Percentiles rank a stretch among this genome's conserved stretches.
These are phyloP conservation scores for Polyporus arcularius DNA, from an alignment of 768 basidiomycete genomes.

Conservation along the genomic window DNA sequence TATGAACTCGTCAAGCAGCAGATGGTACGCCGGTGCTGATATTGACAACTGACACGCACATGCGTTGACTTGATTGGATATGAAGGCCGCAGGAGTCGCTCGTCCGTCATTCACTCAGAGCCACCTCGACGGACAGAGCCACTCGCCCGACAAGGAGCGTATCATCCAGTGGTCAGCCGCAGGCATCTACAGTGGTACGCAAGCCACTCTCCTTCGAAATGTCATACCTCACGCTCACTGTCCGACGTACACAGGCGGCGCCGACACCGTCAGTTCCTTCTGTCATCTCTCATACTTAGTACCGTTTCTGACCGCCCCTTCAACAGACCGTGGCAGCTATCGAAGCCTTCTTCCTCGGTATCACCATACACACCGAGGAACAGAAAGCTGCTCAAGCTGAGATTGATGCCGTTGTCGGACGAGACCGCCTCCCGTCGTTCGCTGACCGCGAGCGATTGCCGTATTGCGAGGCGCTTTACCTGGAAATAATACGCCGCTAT, in stretches of 20 bases:
- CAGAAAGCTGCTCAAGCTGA: conserved; percentile 39
- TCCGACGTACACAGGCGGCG: conserved; percentile 22
- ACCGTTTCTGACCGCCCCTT: background rate
- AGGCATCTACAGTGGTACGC: conserved; percentile 37
- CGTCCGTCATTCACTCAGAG: conserved; percentile 57
- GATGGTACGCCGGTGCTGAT: conserved; percentile 29
- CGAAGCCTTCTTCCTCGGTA: conserved; percentile 26
- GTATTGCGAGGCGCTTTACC: conserved; percentile 25
- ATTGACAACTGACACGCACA: background rate
- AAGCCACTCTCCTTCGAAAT: conserved; percentile 22
- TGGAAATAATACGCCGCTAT: conserved; percentile 36
- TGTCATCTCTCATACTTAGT: background rate
- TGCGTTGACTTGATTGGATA: background rate
- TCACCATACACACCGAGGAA: conserved; percentile 36
- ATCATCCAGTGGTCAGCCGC: conserved; percentile 62
- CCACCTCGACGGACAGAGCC: conserved; percentile 50
- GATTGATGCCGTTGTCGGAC: conserved; percentile 34
- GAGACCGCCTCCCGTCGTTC: conserved; percentile 46
- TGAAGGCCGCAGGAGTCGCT: conserved; percentile 58
- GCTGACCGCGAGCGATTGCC: conserved; percentile 19
- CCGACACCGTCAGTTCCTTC: conserved; percentile 35
- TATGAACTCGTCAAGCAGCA: conserved; percentile 30
- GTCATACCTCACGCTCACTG: background rate
- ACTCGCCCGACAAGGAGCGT: conserved; percentile 55
- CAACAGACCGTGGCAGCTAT: conserved; percentile 29